Percentiles rank a stretch among this genome's conserved stretches.
These are phyloP conservation scores for Colletotrichum liaoningense DNA, from an alignment of 2,329 filamentous ascomycete genomes.

Conservation along the genomic window DNA sequence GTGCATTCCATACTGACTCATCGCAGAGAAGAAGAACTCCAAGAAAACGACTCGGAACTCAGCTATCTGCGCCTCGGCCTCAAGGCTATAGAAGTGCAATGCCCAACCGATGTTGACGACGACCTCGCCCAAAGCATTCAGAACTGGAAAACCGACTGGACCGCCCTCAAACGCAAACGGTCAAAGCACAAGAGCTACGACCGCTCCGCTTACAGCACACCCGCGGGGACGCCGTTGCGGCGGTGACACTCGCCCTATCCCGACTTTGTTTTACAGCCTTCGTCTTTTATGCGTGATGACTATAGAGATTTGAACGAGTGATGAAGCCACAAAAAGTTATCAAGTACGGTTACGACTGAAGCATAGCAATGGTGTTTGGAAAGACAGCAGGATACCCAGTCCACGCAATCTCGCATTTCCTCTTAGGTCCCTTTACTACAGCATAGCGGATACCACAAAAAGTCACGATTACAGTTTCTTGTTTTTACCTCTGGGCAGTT, in stretches of 20 bases:
- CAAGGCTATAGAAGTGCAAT: constrained; percentile 71
- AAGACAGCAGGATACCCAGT: constrained; percentile 32
- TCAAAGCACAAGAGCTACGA: constrained; percentile 39
- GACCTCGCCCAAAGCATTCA: constrained; percentile 70
- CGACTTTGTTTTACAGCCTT: constrained; percentile 22
- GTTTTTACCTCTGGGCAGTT: neutral
- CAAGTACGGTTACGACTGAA: constrained; percentile 33
- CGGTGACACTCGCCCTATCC: constrained; percentile 21
- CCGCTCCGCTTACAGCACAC: constrained; percentile 32
- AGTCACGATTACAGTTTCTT: constrained; percentile 21
- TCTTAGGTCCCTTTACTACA: constrained; percentile 24
- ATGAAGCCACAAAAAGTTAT: constrained; percentile 33
- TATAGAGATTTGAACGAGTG: constrained; percentile 33
- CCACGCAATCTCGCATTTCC: constrained; percentile 28
- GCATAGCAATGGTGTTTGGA: constrained; percentile 34
- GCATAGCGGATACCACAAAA: constrained; percentile 23
- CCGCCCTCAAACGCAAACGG: constrained; percentile 59
- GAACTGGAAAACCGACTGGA: constrained; percentile 72
- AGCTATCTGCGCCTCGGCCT: constrained; percentile 71
- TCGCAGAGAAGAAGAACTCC: constrained; percentile 64
- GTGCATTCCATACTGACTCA: constrained; percentile 26
- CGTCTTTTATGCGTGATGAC: constrained; percentile 33
- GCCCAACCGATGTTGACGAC: constrained; percentile 61
- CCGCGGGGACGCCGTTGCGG: constrained; percentile 30
- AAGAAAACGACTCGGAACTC: constrained; percentile 69